Percentiles rank a stretch among this genome's conserved stretches.
These are phyloP conservation scores for Aspergillus ochraceus DNA, from an alignment of 2,329 filamentous ascomycete species.

Conservation along the genomic window DNA sequence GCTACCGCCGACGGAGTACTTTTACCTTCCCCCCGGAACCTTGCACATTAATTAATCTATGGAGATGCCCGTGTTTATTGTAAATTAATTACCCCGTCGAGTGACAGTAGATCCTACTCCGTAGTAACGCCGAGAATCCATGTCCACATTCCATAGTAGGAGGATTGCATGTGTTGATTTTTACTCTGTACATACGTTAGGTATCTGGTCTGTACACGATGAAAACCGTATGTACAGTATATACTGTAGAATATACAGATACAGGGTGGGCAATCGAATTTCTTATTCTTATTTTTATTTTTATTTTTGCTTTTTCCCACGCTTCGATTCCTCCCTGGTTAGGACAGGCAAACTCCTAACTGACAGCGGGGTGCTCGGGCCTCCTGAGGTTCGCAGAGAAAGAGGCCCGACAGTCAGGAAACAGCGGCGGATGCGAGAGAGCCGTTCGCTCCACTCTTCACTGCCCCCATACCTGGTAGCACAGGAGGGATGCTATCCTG, in stretches of 20 bases:
- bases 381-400: constrained; percentile 24
- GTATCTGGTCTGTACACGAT: not conserved
- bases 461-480: constrained; percentile 1
- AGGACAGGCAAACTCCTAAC: not conserved
- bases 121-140: not conserved
- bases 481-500: constrained; percentile 7
- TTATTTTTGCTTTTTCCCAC: constrained; percentile 2
- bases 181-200: not conserved
- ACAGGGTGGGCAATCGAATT: not conserved
- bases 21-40: not conserved
- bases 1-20: not conserved
- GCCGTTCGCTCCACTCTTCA: constrained; percentile 34
- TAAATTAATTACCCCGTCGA: not conserved
- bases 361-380: constrained; percentile 22
- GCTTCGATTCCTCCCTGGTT: not conserved
- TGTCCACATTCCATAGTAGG: not conserved
- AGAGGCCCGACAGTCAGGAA: constrained; percentile 38
- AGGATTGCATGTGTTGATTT: not conserved
- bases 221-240: not conserved
- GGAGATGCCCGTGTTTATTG: not conserved
- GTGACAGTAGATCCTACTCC: not conserved
- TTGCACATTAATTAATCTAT: not conserved
- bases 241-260: not conserved
- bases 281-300: not conserved
- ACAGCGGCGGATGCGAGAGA: constrained; percentile 33